Evolutionary conservation across 805 yeast genomes (phyloP).

Genomic region (Candida argentea): DNA sequence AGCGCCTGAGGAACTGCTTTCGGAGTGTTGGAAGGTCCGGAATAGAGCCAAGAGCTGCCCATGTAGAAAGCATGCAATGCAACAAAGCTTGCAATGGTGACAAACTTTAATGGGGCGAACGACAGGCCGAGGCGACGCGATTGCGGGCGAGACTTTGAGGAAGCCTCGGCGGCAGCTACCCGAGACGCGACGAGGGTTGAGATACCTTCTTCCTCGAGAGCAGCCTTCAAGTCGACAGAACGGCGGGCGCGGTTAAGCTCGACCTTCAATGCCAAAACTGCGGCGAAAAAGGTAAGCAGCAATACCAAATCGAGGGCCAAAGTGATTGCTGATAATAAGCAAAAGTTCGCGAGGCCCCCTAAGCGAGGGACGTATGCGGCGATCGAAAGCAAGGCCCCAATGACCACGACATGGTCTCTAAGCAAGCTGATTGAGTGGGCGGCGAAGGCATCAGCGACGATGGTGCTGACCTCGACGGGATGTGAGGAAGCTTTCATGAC

Average conservation of each 20-base stretch:
- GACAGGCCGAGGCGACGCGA: conserved; percentile 4
- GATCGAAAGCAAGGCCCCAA: conserved; percentile 60
- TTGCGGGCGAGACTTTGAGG: conserved; percentile 11
- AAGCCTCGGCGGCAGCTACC: conserved; percentile 40
- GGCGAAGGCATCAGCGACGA: conserved; percentile 32
- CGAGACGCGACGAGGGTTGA: conserved; percentile 58
- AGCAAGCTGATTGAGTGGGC: conserved; percentile 43
- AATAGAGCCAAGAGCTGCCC: conserved; percentile 60
- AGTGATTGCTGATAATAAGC: conserved; percentile 62
- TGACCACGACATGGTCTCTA: conserved; percentile 68
- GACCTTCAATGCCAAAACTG: conserved; percentile 76
- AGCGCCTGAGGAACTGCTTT: background rate
- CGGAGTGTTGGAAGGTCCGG: conserved; percentile 6
- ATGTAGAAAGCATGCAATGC: conserved; percentile 59
- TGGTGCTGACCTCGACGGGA: conserved; percentile 29
- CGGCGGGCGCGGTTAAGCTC: conserved; percentile 83
- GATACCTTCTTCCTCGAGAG: conserved; percentile 89
- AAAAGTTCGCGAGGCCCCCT: conserved; percentile 70
- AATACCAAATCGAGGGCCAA: conserved; percentile 61
- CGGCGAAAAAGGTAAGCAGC: conserved; percentile 73
- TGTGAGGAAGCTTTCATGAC: conserved; percentile 30
- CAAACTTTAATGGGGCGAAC: conserved; percentile 30
- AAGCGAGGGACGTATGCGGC: conserved; percentile 56
- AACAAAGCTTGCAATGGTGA: conserved; percentile 47
- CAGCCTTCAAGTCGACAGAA: conserved; percentile 64